These are phyloP conservation scores for Helenozyma baotianmanensis DNA, from an alignment of 805 yeast species.

Conservation along the genomic window DNA sequence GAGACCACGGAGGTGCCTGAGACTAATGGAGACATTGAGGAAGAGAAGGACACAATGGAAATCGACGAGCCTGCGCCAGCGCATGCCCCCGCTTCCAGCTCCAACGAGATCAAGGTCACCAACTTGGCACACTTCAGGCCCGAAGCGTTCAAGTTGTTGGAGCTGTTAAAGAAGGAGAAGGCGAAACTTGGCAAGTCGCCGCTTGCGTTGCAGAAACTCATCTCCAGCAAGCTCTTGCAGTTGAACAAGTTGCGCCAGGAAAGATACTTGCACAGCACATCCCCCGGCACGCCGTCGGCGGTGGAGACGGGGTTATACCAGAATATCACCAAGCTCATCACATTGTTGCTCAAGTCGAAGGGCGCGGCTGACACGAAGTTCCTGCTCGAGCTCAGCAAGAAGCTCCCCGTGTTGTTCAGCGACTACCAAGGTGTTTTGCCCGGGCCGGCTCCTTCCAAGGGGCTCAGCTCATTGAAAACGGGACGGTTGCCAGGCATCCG, in stretches of 20 bases:
- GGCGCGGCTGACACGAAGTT: conserved; percentile 23
- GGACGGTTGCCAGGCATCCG: conserved; percentile 36
- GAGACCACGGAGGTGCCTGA: neutral
- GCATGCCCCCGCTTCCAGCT: neutral
- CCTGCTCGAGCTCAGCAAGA: conserved; percentile 29
- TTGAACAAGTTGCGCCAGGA: conserved; percentile 39
- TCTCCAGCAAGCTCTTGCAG: conserved; percentile 28
- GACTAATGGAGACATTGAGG: neutral
- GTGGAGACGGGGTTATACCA: conserved; percentile 27
- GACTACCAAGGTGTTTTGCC: conserved; percentile 81
- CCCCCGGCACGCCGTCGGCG: conserved; percentile 21
- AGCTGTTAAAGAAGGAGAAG: conserved; percentile 22
- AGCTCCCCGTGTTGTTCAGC: conserved; percentile 65
- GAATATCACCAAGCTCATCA: conserved; percentile 25
- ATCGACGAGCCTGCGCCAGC: conserved; percentile 5
- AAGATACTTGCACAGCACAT: conserved; percentile 28
- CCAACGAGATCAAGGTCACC: conserved; percentile 22
- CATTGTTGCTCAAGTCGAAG: conserved; percentile 29
- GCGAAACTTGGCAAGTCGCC: conserved; percentile 23
- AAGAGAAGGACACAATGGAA: conserved; percentile 2
- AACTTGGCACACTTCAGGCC: conserved; percentile 36
- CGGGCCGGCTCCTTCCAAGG: conserved; percentile 36
- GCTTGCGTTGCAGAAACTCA: conserved; percentile 28
- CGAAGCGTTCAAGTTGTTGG: conserved; percentile 20
- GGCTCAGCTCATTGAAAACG: conserved; percentile 13